Conservation (phyloP, 495 filamentous ascomycete genomes). For the Aspergillus diversus region DNA sequence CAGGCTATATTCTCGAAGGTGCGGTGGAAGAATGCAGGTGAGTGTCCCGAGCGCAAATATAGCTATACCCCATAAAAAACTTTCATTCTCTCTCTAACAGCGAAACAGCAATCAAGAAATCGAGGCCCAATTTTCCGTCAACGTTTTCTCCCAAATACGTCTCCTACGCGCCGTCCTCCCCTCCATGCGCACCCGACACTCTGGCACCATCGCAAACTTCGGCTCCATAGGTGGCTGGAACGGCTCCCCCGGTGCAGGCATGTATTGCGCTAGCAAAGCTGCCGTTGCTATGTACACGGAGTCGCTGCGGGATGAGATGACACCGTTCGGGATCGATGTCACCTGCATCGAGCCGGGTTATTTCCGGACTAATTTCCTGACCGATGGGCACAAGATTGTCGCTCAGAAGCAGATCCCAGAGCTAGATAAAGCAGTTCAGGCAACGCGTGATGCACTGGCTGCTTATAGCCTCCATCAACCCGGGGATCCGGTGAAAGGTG, state of each 20-base stretch:
- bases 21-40: constrained; percentile 6
- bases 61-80: background rate
- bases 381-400: constrained; percentile 7
- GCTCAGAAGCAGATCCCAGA: constrained; percentile 34
- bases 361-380: constrained; percentile 49
- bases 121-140: constrained; percentile 25
- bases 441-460: constrained; percentile 15
- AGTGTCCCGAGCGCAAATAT: background rate
- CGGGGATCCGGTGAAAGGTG: constrained; percentile 54
- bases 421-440: constrained; percentile 2
- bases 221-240: constrained; percentile 33
- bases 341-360: constrained; percentile 54
- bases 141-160: constrained; percentile 49
- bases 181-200: constrained; percentile 43
- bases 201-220: constrained; percentile 47
- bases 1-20: constrained; percentile 39
- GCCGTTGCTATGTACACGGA: constrained; percentile 41
- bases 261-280: constrained; percentile 53
- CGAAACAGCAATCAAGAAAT: constrained; percentile 11
- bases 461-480: constrained; percentile 36
- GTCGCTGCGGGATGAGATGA: constrained; percentile 45
- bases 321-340: constrained; percentile 47
- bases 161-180: constrained; percentile 53
- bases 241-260: constrained; percentile 25
- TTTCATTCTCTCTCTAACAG: background rate